Evolutionary conservation across 495 filamentous ascomycete genomes (phyloP), one percentile per base, ranked within the genome.

Genomic region (Pseudevernia furfuracea): DNA sequence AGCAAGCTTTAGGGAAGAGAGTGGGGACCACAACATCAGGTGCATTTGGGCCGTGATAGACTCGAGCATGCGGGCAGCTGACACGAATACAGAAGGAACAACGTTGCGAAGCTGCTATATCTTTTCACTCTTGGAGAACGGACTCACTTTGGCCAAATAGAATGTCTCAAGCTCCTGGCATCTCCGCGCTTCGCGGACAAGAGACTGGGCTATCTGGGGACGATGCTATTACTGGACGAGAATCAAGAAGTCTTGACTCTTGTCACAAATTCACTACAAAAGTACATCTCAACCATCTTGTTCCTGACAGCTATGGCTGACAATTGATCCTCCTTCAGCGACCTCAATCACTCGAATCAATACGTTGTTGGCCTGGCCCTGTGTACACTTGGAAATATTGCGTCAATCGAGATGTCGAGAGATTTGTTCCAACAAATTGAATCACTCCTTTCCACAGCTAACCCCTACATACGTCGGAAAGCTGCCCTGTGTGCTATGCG

Each of bases 401-500:
- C 95, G 60, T 96, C 92, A 12, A 80, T 96, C 70, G 94, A 98
- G 74, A 98, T 98, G 94, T 94, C 93, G n/a, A 84, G 94, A 77
- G 94, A 98, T 76, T 80, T 98, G 28, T 98, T 97, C 76, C 81
- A 89, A 68, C 92, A 98, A 81, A 88, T 98, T 68, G 95, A 97
- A 77, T 87, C 78, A 48, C 85, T 97, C 25, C 78, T 97, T 62
- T 90, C 91, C 17, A 96, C 90, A 37, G 87, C 91, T 43, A 98
- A 98, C 74, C 93, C 94, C 15, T 98, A 98, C 69, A 96, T 97
- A 71, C 86, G 93, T 58, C 85, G 94, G 58, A 98, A 98, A 81
- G 94, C 95, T 41, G 95, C 94, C 9, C 82, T 98, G n/a, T 98
- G 94, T 75, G 94, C 94, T n/a, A 98, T 98, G 95, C 84, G 95